Evolutionary conservation across 768 basidiomycete species (phyloP).

Genomic region (Leucosporidium creatinivorum): DNA sequence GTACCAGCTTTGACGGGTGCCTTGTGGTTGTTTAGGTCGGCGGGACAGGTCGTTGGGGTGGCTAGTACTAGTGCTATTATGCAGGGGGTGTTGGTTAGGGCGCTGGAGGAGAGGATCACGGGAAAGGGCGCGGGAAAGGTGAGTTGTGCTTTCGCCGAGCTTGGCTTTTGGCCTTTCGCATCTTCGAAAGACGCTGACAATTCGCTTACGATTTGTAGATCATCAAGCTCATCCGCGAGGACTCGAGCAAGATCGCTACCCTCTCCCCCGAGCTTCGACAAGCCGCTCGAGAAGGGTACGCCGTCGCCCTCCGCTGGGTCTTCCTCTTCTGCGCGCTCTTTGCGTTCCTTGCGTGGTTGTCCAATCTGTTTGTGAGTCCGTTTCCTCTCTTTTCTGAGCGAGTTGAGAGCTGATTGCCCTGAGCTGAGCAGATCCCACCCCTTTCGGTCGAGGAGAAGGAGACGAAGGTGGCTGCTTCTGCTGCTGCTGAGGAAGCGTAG

Average conservation of each 20-base stretch:
- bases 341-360: conserved; percentile 47
- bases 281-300: conserved; percentile 56
- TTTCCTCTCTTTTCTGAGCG: too few relatives aligned
- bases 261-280: conserved; percentile 52
- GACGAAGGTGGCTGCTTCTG: too few relatives aligned
- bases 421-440: too few relatives aligned
- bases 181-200: conserved; percentile 17
- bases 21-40: conserved; percentile 67
- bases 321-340: conserved; percentile 62
- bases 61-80: conserved; percentile 74
- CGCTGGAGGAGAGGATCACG: conserved; percentile 63
- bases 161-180: background rate
- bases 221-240: conserved; percentile 55
- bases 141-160: conserved; percentile 35
- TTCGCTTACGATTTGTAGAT: conserved; percentile 43
- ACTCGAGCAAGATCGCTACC: conserved; percentile 57
- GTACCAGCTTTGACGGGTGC: conserved; percentile 6
- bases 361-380: conserved; percentile 51
- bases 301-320: conserved; percentile 52
- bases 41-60: conserved; percentile 92
- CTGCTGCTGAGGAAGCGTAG: too few relatives aligned
- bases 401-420: too few relatives aligned
- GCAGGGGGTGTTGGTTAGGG: conserved; percentile 64
- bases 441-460: too few relatives aligned
- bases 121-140: conserved; percentile 68